Evolutionary conservation across 2,329 filamentous ascomycete species (phyloP), one percentile per base, ranked within the genome.

Genomic region (Phialophora tarda): DNA sequence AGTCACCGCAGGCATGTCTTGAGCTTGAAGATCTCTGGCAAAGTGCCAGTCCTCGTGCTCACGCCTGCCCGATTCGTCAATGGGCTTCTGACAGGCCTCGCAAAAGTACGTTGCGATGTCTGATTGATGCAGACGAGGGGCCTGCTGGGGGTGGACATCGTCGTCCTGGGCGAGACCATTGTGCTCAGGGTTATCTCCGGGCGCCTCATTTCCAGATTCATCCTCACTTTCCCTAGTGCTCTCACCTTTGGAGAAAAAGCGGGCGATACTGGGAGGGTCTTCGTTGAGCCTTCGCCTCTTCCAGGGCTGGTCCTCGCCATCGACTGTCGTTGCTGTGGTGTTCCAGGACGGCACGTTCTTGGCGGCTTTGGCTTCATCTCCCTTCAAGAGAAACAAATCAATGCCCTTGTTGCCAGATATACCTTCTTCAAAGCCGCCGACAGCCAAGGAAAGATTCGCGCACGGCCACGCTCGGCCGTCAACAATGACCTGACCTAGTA

Each of bases 31-130:
- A 72, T 94, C 91, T 79, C 91, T 92, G 54, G 95, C 95, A 79
- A 97, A 90, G 79, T 99, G 95, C 89, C 93, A 98, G 77, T 99
- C 95, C 62, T 89, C 83, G 77, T 99, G 95, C 78, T 91, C 93
- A 71, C 88, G 85, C 72, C 85, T 84, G 63, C 89, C 86, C 28
- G 81, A 75, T 47, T 83, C 81, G 12, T 83, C 81, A 38, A 95
- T 81, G n/a, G 77, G 75, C 73, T 85, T 83, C 66, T 85, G 83
- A 77, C 93, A 97, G 69, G 87, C 86, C 58, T 81, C 75, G 77
- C 92, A 96, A 63, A 81, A 79, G 70, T 82, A 85, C 11, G 70
- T 63, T 17, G 62, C 58, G 55, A 70, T 71, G 47, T 66, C 62
- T 41, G 50, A 54, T 59, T 69, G 64, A 21, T 64, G 64, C 23